Base-by-base conservation (phyloP, 2,329 filamentous ascomycete species). In the Colletotrichum cereale region DNA sequence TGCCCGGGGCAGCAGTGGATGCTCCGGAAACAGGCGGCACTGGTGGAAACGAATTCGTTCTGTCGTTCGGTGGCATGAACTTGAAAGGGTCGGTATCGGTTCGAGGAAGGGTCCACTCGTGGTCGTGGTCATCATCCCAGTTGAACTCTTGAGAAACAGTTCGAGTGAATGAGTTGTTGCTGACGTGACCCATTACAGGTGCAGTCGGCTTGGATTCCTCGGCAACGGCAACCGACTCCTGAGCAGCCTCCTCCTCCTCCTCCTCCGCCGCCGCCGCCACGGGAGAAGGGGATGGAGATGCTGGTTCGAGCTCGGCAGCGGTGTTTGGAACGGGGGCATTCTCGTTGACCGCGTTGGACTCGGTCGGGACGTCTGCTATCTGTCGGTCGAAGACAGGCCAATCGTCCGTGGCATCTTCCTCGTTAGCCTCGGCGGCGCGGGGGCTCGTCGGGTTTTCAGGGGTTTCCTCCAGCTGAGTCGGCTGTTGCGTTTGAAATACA, bases 131-230 rank as follows among this genome's bases (percentile, higher is more conserved):
- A 53, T 86, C 85, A 67, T 84, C 85, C 81, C 88, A 90, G 77
- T 83, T 90, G 31, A 90, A 82, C 64, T 91, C 89, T 68, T 91
- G 86, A 14, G 89, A 87, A 16, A 91, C 89, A 2, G 90, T 92
- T 44, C 90, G 86, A 14, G 89, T 85, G 79, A 92, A 92, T 0
- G 90, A 92, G 77, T 87, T 85, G 58, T 86, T 89, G 78, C 89
- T 91, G 12, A 85, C 79, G 77, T 91, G 89, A 74, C 73, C 73
- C 29, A 72, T 29, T 7, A 34, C 56, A 24, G 67, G 67, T 34
- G 62, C 73, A 31, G 71, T 31, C 11, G 71, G 21, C 36, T 66
- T 72, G 31, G 70, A 7, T 18, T 53, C 24, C 36, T 71, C 67
- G 38, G 47, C 53, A 6, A 40, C 29, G 16, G 47, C 14, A 14